phyloP scores from a whole-genome alignment of 202 grass and related monocot genomes.

The Panicum hallii region DNA sequence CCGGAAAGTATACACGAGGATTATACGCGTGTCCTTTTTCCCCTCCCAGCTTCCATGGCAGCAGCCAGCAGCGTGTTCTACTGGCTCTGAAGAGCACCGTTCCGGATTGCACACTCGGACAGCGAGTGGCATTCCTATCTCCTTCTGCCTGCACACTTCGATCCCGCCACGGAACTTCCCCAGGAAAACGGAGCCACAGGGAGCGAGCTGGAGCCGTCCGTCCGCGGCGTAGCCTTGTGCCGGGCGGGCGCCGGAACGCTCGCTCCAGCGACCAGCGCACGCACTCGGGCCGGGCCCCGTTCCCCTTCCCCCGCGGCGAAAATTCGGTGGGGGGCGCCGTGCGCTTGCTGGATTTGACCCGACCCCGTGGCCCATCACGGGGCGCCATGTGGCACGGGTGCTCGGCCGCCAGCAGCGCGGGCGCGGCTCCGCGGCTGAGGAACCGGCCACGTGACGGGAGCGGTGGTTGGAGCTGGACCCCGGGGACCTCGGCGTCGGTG shows the following conservation, averaged over 20 bases:
- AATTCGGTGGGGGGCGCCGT: neutral
- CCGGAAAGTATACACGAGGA: neutral
- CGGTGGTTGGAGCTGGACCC: neutral
- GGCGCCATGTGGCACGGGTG: too few species aligned
- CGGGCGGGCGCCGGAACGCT: neutral
- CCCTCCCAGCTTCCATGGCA: slow-evolving; percentile 27
- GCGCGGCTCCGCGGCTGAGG: neutral
- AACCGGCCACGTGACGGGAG: slow-evolving; percentile 23
- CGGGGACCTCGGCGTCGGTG: neutral
- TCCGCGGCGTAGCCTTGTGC: neutral
- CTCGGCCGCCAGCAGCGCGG: neutral
- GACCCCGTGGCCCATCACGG: neutral
- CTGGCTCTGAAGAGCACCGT: neutral
- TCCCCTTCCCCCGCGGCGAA: too few species aligned
- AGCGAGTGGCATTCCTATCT: slow-evolving; percentile 20
- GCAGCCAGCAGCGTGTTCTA: neutral
- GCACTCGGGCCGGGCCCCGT: too few species aligned
- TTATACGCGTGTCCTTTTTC: neutral
- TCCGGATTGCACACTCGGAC: neutral
- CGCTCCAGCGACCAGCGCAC: too few species aligned
- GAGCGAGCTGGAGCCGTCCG: too few species aligned
- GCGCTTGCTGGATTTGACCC: neutral
- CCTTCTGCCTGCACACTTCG: neutral
- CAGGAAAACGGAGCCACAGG: neutral
- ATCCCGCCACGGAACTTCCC: slow-evolving; percentile 19